These are phyloP conservation scores for Flueggea neowawraea DNA, from an alignment of 441 rosid genomes.

Conservation along the genomic window DNA sequence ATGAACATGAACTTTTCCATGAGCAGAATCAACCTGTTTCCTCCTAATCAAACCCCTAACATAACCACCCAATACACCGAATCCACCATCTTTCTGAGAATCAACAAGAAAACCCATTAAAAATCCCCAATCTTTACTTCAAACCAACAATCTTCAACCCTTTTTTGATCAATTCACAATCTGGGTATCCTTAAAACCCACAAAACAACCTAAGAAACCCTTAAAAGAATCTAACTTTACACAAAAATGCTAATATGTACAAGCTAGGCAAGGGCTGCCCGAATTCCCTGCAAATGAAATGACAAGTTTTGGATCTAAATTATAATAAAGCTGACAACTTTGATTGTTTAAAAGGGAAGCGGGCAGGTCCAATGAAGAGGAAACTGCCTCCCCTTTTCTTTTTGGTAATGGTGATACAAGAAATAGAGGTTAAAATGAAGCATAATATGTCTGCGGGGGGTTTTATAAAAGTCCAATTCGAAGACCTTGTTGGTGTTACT, in stretches of 20 bases:
- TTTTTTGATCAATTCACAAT: conserved; percentile 5
- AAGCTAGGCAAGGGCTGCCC: conserved; percentile 14
- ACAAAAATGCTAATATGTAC: not conserved
- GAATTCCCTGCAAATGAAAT: conserved; percentile 1
- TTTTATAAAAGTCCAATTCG: no score
- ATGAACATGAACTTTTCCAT: conserved; percentile 16
- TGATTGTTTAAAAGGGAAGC: conserved; percentile 7
- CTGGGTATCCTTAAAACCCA: not conserved
- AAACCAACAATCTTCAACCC: not conserved
- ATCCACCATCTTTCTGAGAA: conserved; percentile 41
- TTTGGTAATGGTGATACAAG: no score
- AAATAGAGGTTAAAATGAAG: no score
- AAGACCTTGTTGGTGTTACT: no score
- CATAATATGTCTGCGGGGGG: no score
- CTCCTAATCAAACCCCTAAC: conserved; percentile 69
- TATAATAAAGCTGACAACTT: not conserved
- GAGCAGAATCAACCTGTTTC: conserved; percentile 85
- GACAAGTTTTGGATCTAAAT: not conserved
- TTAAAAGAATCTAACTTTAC: not conserved
- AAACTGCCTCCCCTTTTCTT: no score
- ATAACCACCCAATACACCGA: conserved; percentile 33
- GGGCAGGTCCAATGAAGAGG: conserved; percentile 7
- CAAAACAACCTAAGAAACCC: not conserved
- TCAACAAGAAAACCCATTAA: conserved; percentile 61
- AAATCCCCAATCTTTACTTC: conserved; percentile 2